These are phyloP conservation scores for Boletus rubroflammeus DNA, from an alignment of 768 basidiomycete species.

Conservation along the genomic window DNA sequence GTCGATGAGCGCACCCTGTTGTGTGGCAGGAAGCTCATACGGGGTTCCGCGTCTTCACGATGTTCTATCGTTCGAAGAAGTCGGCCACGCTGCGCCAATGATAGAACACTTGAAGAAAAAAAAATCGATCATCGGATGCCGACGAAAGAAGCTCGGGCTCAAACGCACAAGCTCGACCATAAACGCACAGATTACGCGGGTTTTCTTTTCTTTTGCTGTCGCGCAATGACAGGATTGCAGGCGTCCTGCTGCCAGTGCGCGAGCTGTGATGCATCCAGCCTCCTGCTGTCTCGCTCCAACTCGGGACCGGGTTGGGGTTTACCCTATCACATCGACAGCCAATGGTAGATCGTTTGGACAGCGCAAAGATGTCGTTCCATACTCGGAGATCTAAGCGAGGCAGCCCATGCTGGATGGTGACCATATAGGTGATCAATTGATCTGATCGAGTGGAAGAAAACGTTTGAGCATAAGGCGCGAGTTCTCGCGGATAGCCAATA, in stretches of 20 bases:
- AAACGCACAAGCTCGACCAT: background rate
- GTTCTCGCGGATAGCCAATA: background rate
- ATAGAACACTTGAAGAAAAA: background rate
- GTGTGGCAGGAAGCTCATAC: background rate
- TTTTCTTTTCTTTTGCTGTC: background rate
- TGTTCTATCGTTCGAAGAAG: background rate
- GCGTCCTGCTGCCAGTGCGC: background rate
- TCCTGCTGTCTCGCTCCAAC: background rate
- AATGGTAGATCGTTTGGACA: background rate
- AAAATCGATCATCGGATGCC: background rate
- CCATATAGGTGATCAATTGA: background rate
- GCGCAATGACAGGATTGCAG: background rate
- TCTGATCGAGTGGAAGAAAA: background rate
- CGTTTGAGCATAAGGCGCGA: background rate
- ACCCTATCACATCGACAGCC: background rate
- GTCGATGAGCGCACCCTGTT: background rate
- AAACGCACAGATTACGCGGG: background rate
- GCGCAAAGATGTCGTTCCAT: background rate
- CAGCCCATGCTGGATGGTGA: background rate
- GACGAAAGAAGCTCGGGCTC: background rate
- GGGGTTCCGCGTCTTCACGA: constrained; percentile 1
- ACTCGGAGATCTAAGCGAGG: background rate
- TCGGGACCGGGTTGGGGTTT: background rate
- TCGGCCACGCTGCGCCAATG: background rate
- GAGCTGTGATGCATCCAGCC: background rate